Evolutionary conservation across 2,329 filamentous ascomycete genomes (phyloP), one percentile per base, ranked within the genome.

Genomic region (Fusarium nematophilum): DNA sequence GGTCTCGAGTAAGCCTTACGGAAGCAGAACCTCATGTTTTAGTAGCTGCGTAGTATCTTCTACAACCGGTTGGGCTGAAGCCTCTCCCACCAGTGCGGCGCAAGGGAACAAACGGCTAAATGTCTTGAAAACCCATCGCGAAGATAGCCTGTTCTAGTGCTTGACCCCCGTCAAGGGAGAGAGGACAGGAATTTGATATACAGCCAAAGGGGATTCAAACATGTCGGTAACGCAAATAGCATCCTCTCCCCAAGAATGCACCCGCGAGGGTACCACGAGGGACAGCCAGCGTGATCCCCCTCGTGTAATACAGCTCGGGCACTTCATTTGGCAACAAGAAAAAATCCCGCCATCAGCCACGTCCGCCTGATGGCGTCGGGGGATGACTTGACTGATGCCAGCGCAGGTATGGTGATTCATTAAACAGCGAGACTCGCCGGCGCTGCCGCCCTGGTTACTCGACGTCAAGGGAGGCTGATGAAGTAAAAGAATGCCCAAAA

Each of bases 361-460:
- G 31, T 21, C 21, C 44, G 36, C 45, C 45, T 55, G 39, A 18
- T 39, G 17, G 37, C 36, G 30, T 31, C 27, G 17, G 47, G 52
- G 57, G 44, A 62, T 42, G 21, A 36, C 21, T 34, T 38, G 14
- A 18, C 9, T 34, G 10, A 27, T n/a, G 42, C 17, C 31, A 47
- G 39, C 26, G 27, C 44, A 34, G 62, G 62, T 17, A 63, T 65
- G 62, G 46, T 65, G 62, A 65, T 65, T 63, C 62, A 63, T 63
- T 57, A 38, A 55, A 57, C 60, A 48, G 38, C 57, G 48, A 51
- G 47, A 21, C 21, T 21, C 30, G 29, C 21, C n/a, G 18, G 44
- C 42, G 31, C 37, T 40, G 26, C 49, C 46, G 43, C 23, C 30
- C 46, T 62, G 36, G 31, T 50, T 55, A 23, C 45, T 57, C 31